A percentile compares a stretch with the other conserved stretches of the same genome.
Conservation (phyloP, 345 rosid species). For the Limnanthes douglasii region DNA sequence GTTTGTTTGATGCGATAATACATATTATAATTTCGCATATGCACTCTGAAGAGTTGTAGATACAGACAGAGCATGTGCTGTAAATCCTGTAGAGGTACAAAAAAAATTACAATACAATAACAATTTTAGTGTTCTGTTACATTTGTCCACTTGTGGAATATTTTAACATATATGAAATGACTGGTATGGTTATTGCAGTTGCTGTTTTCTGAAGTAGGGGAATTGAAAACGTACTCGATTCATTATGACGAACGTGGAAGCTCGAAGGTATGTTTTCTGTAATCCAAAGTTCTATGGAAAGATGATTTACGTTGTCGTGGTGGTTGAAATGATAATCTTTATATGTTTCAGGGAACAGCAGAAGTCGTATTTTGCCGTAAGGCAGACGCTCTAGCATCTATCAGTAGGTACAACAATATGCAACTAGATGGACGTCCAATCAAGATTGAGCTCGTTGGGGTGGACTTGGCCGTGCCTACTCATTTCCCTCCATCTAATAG, state of each 20-base stretch:
- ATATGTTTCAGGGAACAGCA: slow-evolving; percentile 47
- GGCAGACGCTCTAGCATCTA: slow-evolving; percentile 45
- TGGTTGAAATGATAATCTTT: no score
- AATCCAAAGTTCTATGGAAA: no score
- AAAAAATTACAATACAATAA: no score
- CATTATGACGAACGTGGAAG: slow-evolving; percentile 69
- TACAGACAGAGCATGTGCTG: not conserved
- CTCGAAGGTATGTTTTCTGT: slow-evolving; percentile 66
- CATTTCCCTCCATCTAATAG: slow-evolving; percentile 11
- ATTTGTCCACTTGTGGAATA: no score
- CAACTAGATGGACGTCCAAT: slow-evolving; percentile 58
- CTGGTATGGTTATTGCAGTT: slow-evolving; percentile 23
- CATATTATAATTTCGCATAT: not conserved
- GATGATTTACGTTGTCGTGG: no score
- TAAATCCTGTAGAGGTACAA: no score
- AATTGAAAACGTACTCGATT: slow-evolving; percentile 37
- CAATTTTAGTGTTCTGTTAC: no score
- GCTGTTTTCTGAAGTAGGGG: slow-evolving; percentile 61
- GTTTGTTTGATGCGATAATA: no score
- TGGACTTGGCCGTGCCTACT: slow-evolving; percentile 19
- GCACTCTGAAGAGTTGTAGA: not conserved
- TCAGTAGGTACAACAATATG: slow-evolving; percentile 51
- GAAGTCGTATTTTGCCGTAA: slow-evolving; percentile 41
- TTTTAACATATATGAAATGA: no score
- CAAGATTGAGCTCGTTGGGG: slow-evolving; percentile 56